Evolutionary conservation across 2,329 filamentous ascomycete species (phyloP), one percentile per base, ranked within the genome.

Genomic region (Escovopsis weberi): DNA sequence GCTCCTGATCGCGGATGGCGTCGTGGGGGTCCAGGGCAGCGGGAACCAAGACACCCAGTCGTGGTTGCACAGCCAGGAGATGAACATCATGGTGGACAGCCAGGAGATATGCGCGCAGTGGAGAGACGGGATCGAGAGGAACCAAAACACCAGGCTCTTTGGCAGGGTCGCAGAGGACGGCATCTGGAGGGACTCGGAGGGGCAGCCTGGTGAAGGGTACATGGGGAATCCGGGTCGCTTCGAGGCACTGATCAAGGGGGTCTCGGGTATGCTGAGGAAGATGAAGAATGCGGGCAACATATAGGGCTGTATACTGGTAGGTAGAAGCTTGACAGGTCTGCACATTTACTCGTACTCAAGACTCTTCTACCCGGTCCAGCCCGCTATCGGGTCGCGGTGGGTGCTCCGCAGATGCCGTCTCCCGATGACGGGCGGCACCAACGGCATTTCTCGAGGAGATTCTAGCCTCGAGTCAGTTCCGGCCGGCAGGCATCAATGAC

Each of bases 1-100:
- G 56, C 65, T 89, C 3, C 72, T 88, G 65, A 80, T 88, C 36
- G 77, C 75, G 1, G 84, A 89, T 55, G 73, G 72, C 37, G 62
- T 63, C 19, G 69, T 89, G 33, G 82, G 73, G 2, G 78, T 88
- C 33, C 73, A 82, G 57, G 84, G 83, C 4, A 84, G 75, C 48
- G 83, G 82, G 0, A 89, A 88, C 53, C 80, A 87, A 56, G 84
- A 89, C 51, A 87, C 83, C 2, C 84, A 89, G 59, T 78, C 72
- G 18, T 88, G 82, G 78, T 87, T 72, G 50, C 83, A 89, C 54
- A 79, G 72, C 43, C 82, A 87, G 57, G 84, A 89, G 57, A 71
- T 83, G 43, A 88, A 89, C 50, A 59, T 88, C 23, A 75, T 89
- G 71, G 61, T 87, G 6, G 83, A 89, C 47, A 80, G 73, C 18